Evolutionary conservation across 176 grass and related monocot genomes (phyloP), one percentile per base, ranked within the genome.

Genomic region (Themeda triandra): DNA sequence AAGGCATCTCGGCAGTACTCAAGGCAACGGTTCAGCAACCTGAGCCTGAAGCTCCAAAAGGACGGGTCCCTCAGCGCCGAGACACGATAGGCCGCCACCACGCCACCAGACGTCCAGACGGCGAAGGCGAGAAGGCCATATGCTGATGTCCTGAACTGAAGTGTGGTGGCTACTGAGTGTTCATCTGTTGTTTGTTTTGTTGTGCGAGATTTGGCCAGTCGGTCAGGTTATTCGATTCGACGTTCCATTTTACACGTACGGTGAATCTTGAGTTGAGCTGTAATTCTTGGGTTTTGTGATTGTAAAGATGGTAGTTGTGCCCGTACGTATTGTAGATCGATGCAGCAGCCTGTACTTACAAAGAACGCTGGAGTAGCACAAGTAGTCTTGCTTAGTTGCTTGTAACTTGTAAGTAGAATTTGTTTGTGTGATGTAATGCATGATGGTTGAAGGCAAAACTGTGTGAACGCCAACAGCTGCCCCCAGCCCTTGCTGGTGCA

Each of bases 1-100:
- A 97, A 97, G 88, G 94, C 94, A 4, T 97, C 94, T 12, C 83
- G 94, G 74, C 94, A 97, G 53, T 97, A 97, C 85, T 97, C 94
- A 0, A 75, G 94, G 41, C 91, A 97, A 75, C 88, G 94, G 71
- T 97, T 97, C 68, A 97, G 65, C 30, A 97, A 80, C 69, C 85
- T 97, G 10, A 97, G 94, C 76, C 83, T 85, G 76, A 97, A 88
- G 67, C 89, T 97, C 40, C 64, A 85, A 56, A 89, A 90, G 53
- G 94, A 97, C 6, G 89, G 85, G 45, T 87, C 94, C 37, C 83
- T 91, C 75, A 27, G 51, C 1, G 70, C 49, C 8, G 76, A 87
- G 2, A 72, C 48, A 51, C 48, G 48, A 51, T 51, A 51, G 48
- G 48, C 46, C 4, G 46, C 5, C 46, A 18, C 46, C 46, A 49